Base-by-base conservation (phyloP, 495 filamentous ascomycete genomes). In the Sabuloglossum arenarium region DNA sequence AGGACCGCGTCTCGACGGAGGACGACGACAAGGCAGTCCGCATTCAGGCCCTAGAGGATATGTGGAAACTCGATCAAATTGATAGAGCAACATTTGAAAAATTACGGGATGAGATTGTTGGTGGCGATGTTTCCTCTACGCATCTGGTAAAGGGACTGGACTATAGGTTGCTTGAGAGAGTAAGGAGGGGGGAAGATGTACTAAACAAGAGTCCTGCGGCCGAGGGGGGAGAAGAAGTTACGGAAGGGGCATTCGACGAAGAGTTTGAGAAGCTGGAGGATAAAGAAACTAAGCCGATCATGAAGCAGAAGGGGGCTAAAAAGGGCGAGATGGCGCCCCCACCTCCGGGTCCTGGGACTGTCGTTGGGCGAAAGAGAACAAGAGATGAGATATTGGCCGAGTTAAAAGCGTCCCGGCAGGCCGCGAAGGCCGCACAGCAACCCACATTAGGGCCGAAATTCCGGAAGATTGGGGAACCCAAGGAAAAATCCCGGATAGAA, bases 131-230 rank as follows among this genome's bases (percentile, higher is more conserved):
- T 29, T 68, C 68, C 1, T 83, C 81, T 61, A 90, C 85, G 34
- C 85, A 93, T 74, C 69, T 95, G 62, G 80, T 95, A 30, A 97
- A 96, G 67, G 91, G 91, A 1, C 67, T 98, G 57, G 93, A 98
- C 68, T 83, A 82, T 62, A 80, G 80, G 66, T 68, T 98, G 21
- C 68, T 98, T 50, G 57, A 59, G 25, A n/a, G 57, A 12, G 52
- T 59, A 16, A 54, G 54, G 24, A 63, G 65, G 49, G 70, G 70
- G 21, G 70, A 73, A 59, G 63, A 70, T 62, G 67, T 71, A 10
- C 54, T 68, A 19, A 60, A 58, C 0, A 50, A 55, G 29, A 64
- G 61, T 21, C 58, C 60, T 3, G 60, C 67, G 16, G 61, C 42
- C 28, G 61, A 57, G 9, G 59, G 60, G 25, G 54, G 66, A 31